Evolutionary conservation across 1,139 yeast genomes (phyloP).

Genomic region (Blastobotrys capitulatus): DNA sequence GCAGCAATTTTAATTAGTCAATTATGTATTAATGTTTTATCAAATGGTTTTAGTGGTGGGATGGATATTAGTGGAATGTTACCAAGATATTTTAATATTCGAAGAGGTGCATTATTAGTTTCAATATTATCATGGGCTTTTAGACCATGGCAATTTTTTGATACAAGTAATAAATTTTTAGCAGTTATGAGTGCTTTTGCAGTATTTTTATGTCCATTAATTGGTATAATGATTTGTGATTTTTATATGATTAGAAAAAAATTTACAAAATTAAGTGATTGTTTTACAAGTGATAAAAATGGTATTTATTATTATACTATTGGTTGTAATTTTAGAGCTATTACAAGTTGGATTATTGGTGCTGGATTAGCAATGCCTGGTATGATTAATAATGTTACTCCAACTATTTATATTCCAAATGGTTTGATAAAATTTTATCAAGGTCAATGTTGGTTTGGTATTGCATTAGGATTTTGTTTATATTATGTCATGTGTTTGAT

Average conservation of each 20-base stretch:
- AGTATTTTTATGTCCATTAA: conserved; percentile 42
- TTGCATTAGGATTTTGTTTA: conserved; percentile 36
- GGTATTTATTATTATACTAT: conserved; percentile 38
- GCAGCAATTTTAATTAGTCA: conserved; percentile 43
- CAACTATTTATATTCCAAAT: conserved; percentile 25
- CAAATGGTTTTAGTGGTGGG: conserved; percentile 50
- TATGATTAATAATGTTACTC: conserved; percentile 33
- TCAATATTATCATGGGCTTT: conserved; percentile 37
- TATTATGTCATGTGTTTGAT: conserved; percentile 35
- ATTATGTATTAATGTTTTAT: conserved; percentile 44
- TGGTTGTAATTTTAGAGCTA: conserved; percentile 43
- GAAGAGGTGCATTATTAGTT: conserved; percentile 46
- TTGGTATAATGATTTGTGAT: conserved; percentile 41
- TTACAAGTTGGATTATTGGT: conserved; percentile 38
- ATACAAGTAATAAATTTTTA: conserved; percentile 38
- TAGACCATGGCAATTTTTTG: conserved; percentile 48
- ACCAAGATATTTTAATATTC: conserved; percentile 47
- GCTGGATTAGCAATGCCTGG: conserved; percentile 44
- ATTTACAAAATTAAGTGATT: conserved; percentile 32
- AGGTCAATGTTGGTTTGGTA: conserved; percentile 40
- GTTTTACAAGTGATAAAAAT: conserved; percentile 34
- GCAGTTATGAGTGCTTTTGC: conserved; percentile 44
- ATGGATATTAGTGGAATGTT: conserved; percentile 46
- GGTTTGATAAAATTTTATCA: conserved; percentile 40
- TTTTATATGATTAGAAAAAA: conserved; percentile 37